phyloP scores from a whole-genome alignment of 805 yeast genomes.

The Torulaspora franciscae region DNA sequence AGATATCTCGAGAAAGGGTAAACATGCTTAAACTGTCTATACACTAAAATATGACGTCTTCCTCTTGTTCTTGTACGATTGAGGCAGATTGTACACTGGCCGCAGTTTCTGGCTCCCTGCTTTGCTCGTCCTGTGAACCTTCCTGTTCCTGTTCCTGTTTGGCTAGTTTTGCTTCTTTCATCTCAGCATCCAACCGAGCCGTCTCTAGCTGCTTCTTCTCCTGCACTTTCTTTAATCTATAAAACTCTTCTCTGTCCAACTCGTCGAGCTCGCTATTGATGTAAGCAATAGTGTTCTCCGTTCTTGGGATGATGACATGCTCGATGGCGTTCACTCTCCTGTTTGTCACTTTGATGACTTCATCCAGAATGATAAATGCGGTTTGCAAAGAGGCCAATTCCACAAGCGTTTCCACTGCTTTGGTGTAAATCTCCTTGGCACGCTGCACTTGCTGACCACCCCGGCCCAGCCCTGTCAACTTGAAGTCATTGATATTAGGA shows the following conservation, averaged over 20 bases:
- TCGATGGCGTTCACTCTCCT: conserved; percentile 98
- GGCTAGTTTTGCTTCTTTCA: conserved; percentile 23
- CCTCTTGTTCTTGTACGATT: conserved; percentile 40
- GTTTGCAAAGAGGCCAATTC: conserved; percentile 95
- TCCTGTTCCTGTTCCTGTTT: conserved; percentile 21
- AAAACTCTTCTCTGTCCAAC: conserved; percentile 96
- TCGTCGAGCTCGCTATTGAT: conserved; percentile 96
- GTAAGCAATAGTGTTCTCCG: conserved; percentile 88
- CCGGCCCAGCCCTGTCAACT: conserved; percentile 93
- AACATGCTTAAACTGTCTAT: conserved; percentile 4
- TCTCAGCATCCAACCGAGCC: conserved; percentile 57
- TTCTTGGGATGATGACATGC: conserved; percentile 95
- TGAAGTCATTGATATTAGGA: conserved; percentile 85
- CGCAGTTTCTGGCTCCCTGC: conserved; percentile 11
- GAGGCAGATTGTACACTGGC: conserved; percentile 18
- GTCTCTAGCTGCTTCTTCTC: conserved; percentile 84
- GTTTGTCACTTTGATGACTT: conserved; percentile 95
- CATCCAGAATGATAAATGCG: conserved; percentile 93
- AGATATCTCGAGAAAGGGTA: neutral
- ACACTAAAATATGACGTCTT: conserved; percentile 42
- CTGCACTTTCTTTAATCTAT: conserved; percentile 92
- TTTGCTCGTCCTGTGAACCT: conserved; percentile 19
- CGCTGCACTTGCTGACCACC: conserved; percentile 98
- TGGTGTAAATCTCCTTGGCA: conserved; percentile 88
- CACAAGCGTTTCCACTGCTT: conserved; percentile 94